These are phyloP conservation scores for Nepenthes mirabilis DNA, from an alignment of 148 eudicot genomes.

Conservation along the genomic window DNA sequence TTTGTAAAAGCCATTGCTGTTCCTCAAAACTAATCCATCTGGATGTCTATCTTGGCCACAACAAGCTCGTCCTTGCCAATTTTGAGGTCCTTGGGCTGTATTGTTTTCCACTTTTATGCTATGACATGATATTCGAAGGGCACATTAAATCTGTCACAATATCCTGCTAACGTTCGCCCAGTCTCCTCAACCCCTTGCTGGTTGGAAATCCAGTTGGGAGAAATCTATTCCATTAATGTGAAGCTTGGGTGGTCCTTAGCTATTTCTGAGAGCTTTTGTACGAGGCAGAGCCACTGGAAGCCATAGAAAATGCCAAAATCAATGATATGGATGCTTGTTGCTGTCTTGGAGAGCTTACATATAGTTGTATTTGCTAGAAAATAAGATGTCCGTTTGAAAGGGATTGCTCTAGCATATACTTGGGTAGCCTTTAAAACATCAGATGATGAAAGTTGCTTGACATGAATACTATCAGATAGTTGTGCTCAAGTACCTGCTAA, in stretches of 20 bases:
- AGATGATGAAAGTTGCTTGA: constrained; percentile 18
- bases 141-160: constrained; percentile 10
- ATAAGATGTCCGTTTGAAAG: constrained; percentile 20
- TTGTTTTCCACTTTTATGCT: constrained; percentile 6
- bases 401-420: constrained; percentile 20
- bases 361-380: constrained; percentile 16
- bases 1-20: too few species aligned
- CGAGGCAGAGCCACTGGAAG: constrained; percentile 20
- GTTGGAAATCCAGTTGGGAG: constrained; percentile 4
- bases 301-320: constrained; percentile 18
- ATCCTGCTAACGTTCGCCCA: constrained; percentile 1
- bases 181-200: constrained; percentile 8
- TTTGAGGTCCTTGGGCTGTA: constrained; percentile 7
- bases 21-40: background rate
- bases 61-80: constrained; percentile 8
- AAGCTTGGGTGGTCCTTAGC: constrained; percentile 7
- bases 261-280: constrained; percentile 6
- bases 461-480: constrained; percentile 9
- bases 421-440: constrained; percentile 21
- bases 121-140: constrained; percentile 12
- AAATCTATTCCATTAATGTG: constrained; percentile 9
- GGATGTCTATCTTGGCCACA: background rate
- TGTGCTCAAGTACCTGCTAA: constrained; percentile 32
- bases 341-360: constrained; percentile 13
- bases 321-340: constrained; percentile 18